Evolutionary conservation across 148 eudicot genomes (phyloP).

Genomic region (Rhododendron williamsianum): DNA sequence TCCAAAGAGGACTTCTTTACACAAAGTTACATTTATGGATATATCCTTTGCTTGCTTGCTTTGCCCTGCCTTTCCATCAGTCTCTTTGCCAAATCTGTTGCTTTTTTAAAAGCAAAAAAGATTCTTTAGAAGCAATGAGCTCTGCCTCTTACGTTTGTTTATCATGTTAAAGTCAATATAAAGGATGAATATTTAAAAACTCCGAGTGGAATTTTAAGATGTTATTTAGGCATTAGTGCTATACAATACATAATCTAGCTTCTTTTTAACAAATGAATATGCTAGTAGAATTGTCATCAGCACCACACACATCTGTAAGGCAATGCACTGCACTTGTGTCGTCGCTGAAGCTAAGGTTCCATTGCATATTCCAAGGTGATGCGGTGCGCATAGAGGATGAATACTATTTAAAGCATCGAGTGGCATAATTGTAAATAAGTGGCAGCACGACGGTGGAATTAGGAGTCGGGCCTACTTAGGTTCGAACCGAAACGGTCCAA

Average conservation of each 20-base stretch:
- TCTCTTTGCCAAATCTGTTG: not conserved
- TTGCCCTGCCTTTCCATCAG: not conserved
- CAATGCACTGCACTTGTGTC: not conserved
- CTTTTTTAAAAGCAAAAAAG: not conserved
- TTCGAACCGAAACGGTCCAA: no score
- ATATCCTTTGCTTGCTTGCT: not conserved
- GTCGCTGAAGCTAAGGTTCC: not conserved
- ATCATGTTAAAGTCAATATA: not conserved
- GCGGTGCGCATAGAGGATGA: no score
- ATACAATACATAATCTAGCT: not conserved
- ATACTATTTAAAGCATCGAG: no score
- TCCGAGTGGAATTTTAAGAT: not conserved
- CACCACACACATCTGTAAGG: not conserved
- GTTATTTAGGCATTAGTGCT: not conserved
- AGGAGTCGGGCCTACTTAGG: no score
- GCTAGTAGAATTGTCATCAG: not conserved
- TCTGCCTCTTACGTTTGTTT: not conserved
- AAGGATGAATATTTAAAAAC: not conserved
- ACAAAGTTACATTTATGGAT: not conserved
- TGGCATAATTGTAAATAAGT: no score
- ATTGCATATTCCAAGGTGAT: not conserved
- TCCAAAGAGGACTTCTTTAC: slow-evolving; percentile 2
- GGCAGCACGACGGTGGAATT: no score
- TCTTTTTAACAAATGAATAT: not conserved
- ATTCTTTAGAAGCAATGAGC: slow-evolving; percentile 2